Conservation (phyloP, 495 filamentous ascomycete species). For the Trichoderma erinaceum region DNA sequence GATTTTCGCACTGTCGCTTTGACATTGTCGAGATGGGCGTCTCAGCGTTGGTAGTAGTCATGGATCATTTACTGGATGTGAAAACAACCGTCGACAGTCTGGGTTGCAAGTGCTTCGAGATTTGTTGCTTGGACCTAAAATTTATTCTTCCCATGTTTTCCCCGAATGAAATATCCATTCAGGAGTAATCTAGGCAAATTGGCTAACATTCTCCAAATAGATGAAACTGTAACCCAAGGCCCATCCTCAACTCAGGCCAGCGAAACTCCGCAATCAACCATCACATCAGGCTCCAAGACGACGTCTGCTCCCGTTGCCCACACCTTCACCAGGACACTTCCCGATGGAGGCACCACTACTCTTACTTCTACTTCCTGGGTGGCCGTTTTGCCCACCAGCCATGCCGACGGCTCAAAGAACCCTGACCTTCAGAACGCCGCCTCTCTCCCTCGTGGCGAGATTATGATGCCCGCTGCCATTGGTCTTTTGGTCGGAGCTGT, state of each 20-base stretch:
- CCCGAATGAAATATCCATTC: background rate
- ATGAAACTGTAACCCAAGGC: background rate
- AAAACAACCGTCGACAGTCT: background rate
- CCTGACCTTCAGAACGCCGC: conserved; percentile 18
- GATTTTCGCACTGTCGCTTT: conserved; percentile 12
- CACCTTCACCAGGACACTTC: conserved; percentile 33
- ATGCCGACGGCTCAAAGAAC: background rate
- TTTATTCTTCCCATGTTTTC: background rate
- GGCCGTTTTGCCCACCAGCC: conserved; percentile 17
- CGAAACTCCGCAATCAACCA: conserved; percentile 17
- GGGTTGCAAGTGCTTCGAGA: background rate
- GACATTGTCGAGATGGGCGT: conserved; percentile 1
- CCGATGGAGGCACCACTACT: conserved; percentile 32
- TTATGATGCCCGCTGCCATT: conserved; percentile 4
- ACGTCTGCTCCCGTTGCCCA: conserved; percentile 21
- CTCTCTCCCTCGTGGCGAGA: background rate
- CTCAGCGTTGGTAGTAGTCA: background rate
- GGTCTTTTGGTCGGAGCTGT: conserved; percentile 3
- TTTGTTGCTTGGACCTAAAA: background rate
- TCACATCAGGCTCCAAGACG: conserved; percentile 17
- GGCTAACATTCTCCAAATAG: background rate
- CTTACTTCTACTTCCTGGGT: conserved; percentile 27
- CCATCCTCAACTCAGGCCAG: background rate
- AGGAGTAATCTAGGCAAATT: background rate
- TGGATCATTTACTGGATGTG: conserved; percentile 3